Evolutionary conservation across 148 eudicot species (phyloP).

Genomic region (Nepenthes mirabilis): DNA sequence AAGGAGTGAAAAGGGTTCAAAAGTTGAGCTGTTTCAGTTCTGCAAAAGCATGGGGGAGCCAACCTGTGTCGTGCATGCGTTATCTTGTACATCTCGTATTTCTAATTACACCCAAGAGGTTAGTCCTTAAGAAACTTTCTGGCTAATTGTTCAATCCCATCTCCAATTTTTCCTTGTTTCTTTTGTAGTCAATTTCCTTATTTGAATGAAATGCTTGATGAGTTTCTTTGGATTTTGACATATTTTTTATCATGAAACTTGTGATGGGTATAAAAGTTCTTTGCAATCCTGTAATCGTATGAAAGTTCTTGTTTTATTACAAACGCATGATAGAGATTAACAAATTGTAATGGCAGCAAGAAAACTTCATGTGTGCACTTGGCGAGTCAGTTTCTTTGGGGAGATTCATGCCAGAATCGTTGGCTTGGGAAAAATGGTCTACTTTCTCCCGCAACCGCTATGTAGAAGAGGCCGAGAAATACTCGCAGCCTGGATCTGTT

Average conservation of each 20-base stretch:
- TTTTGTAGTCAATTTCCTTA: no score
- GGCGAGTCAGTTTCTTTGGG: conserved; percentile 82
- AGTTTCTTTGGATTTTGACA: background rate
- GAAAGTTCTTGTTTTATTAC: background rate
- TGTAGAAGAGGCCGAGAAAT: conserved; percentile 75
- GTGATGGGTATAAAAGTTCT: no score
- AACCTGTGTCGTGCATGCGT: conserved; percentile 41
- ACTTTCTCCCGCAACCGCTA: conserved; percentile 58
- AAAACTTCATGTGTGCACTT: conserved; percentile 37
- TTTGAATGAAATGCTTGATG: background rate
- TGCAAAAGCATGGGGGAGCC: conserved; percentile 34
- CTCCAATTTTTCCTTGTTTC: background rate
- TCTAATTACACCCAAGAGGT: conserved; percentile 31
- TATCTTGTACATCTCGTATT: conserved; percentile 31
- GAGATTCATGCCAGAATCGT: conserved; percentile 50
- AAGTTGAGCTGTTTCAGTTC: conserved; percentile 1
- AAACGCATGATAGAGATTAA: background rate
- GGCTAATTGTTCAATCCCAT: background rate
- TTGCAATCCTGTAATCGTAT: no score
- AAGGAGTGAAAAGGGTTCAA: conserved; percentile 3
- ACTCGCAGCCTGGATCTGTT: conserved; percentile 76
- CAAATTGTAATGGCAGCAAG: conserved; percentile 32
- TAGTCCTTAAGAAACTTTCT: background rate
- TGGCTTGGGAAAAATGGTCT: conserved; percentile 97
- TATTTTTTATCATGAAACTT: no score